Conservation (phyloP, 306 rosid genomes). For the Astragalus membranaceus region DNA sequence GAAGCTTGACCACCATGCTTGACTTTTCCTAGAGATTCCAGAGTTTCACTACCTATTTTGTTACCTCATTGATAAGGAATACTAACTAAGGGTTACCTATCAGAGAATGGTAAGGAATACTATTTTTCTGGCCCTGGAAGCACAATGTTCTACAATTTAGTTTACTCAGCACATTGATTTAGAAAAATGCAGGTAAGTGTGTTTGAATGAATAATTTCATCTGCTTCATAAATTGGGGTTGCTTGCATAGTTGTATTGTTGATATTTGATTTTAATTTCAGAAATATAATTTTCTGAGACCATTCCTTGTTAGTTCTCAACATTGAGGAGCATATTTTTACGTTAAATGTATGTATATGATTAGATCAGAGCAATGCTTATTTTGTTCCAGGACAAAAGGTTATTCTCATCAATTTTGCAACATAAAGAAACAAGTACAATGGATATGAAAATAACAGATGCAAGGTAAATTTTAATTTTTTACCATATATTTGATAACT, state of each 20-base stretch:
- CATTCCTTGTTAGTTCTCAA: constrained; percentile 14
- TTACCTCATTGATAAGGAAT: too few species aligned
- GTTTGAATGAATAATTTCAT: not conserved
- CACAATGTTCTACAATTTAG: not conserved
- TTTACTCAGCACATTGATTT: not conserved
- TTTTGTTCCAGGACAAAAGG: constrained; percentile 48
- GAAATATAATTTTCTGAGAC: not conserved
- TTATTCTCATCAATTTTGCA: constrained; percentile 43
- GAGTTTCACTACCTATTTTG: too few species aligned
- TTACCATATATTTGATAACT: not conserved
- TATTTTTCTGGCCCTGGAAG: constrained; percentile 10
- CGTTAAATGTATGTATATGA: not conserved
- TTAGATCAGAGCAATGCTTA: constrained; percentile 6
- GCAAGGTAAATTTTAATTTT: constrained; percentile 28
- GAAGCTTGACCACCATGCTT: too few species aligned
- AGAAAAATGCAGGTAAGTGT: not conserved
- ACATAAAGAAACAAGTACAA: constrained; percentile 31
- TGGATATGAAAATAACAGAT: constrained; percentile 25
- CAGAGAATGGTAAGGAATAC: not conserved
- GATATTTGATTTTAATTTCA: not conserved
- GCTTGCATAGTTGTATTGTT: not conserved
- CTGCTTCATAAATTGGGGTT: not conserved
- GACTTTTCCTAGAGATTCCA: too few species aligned
- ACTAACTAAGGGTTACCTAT: too few species aligned
- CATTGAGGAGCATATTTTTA: not conserved